Evolutionary conservation across 2,329 filamentous ascomycete genomes (phyloP), one percentile per base, ranked within the genome.

Genomic region (Cadophora sp.): DNA sequence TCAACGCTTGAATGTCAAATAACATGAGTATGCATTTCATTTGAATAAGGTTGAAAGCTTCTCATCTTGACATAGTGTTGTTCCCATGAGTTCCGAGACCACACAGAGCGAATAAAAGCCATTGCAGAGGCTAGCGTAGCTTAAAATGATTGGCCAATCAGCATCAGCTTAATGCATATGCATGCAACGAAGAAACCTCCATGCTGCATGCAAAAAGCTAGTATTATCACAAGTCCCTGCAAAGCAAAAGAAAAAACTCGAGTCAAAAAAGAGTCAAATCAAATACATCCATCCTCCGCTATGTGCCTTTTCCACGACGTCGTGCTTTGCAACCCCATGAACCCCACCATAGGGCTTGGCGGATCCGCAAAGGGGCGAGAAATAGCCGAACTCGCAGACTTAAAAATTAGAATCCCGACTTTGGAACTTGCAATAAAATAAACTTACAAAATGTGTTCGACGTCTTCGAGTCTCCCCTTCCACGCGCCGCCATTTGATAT

Each of bases 401-500:
- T 45, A 53, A 58, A 55, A 64, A 56, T 62, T 47, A 20, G 43
- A 13, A 58, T 39, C 48, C 51, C 24, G 50, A 62, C 9, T 56
- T 53, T 53, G 4, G 58, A 48, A 59, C 48, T 65, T 62, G 56
- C 51, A 65, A 64, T 22, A 36, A 60, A 41, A 53, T 27, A 58
- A 67, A 64, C 48, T 67, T 62, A 55, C 66, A 71, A 68, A 68
- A 71, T 71, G 69, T 69, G 27, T 63, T 43, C 64, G 20, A 43
- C 63, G 24, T 50, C 53, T 13, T 55, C 50, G 58, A 65, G n/a
- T 64, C 62, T 30, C 6, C 33, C 18, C 24, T 24, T 27, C 62
- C 16, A 50, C 53, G 53, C 59, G 48, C 14, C 64, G 30, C 41
- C 51, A 41, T 53, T 7, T 47, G 14, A 16, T 27, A 45, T 30